Conservation (phyloP, 495 filamentous ascomycete species). For the Zalerion maritima region DNA sequence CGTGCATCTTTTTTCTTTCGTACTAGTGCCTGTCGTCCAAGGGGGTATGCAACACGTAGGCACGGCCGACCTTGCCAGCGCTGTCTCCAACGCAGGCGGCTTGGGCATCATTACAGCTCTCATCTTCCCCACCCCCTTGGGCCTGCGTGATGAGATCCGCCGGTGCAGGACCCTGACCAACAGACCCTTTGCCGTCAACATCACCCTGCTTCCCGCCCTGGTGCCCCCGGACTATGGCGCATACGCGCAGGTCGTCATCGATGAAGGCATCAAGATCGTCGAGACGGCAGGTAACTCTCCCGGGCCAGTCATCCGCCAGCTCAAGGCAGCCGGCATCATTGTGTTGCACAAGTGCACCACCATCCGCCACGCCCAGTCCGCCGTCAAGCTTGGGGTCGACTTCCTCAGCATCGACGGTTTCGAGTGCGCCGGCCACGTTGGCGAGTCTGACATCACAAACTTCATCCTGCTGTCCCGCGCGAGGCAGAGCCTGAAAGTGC, state of each 20-base stretch:
- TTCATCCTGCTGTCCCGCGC: conserved; percentile 84
- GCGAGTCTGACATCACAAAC: conserved; percentile 93
- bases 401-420: conserved; percentile 96
- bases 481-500: conserved; percentile 67
- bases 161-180: conserved; percentile 73
- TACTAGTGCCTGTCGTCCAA: conserved; percentile 83
- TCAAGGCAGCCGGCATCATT: conserved; percentile 64
- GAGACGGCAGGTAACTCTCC: conserved; percentile 95
- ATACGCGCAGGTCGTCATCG: conserved; percentile 85
- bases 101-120: conserved; percentile 89
- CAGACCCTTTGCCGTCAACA: conserved; percentile 87
- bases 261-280: conserved; percentile 85
- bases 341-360: conserved; percentile 98
- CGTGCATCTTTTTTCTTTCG: conserved; percentile 8
- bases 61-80: conserved; percentile 73
- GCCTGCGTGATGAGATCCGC: conserved; percentile 84
- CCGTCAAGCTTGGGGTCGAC: conserved; percentile 89
- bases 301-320: conserved; percentile 73
- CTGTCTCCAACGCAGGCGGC: conserved; percentile 90
- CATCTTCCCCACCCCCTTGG: conserved; percentile 86
- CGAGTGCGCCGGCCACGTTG: conserved; percentile 87
- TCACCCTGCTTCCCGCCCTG: conserved; percentile 84
- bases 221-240: conserved; percentile 82
- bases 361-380: conserved; percentile 81
- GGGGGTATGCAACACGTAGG: conserved; percentile 72